Percentiles rank a stretch among this genome's conserved stretches.
Evolutionary conservation across 2,329 filamentous ascomycete species (phyloP).

Genomic region (Exophiala oligosperma): DNA sequence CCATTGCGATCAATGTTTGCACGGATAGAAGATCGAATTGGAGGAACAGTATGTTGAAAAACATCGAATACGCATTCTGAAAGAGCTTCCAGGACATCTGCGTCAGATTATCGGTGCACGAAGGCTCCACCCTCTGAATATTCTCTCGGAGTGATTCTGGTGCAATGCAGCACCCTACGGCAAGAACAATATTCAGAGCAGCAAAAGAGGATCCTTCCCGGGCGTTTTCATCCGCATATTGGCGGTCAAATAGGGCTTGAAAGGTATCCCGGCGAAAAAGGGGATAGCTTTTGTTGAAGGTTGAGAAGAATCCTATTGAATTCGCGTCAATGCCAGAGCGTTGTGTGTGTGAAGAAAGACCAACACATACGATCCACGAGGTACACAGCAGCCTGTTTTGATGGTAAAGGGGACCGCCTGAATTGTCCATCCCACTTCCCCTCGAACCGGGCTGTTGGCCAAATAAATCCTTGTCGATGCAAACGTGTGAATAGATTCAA

Average conservation of each 20-base stretch:
- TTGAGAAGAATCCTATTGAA: constrained; percentile 11
- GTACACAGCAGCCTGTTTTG: constrained; percentile 6
- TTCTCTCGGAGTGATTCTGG: constrained; percentile 2
- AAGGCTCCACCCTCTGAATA: constrained; percentile 1
- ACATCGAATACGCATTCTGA: constrained; percentile 10
- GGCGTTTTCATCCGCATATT: neutral
- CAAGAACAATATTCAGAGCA: constrained; percentile 11
- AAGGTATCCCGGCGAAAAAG: constrained; percentile 7
- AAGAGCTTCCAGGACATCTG: constrained; percentile 11
- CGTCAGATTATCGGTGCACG: neutral
- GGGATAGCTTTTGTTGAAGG: constrained; percentile 11
- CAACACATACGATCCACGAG: constrained; percentile 8
- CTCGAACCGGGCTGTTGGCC: neutral
- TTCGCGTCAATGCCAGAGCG: neutral
- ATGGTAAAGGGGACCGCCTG: constrained; percentile 1
- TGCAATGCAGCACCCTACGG: constrained; percentile 10
- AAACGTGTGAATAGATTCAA: neutral
- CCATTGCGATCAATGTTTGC: constrained; percentile 15
- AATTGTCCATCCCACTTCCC: neutral
- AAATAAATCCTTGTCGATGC: neutral
- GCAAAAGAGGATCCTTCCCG: constrained; percentile 3
- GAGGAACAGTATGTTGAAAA: constrained; percentile 5
- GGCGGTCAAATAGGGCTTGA: constrained; percentile 7
- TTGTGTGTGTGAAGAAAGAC: neutral
- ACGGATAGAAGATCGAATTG: constrained; percentile 8